Evolutionary conservation across 331 rosid species (phyloP), one percentile per base, ranked within the genome.

Genomic region (Malus hybrid): DNA sequence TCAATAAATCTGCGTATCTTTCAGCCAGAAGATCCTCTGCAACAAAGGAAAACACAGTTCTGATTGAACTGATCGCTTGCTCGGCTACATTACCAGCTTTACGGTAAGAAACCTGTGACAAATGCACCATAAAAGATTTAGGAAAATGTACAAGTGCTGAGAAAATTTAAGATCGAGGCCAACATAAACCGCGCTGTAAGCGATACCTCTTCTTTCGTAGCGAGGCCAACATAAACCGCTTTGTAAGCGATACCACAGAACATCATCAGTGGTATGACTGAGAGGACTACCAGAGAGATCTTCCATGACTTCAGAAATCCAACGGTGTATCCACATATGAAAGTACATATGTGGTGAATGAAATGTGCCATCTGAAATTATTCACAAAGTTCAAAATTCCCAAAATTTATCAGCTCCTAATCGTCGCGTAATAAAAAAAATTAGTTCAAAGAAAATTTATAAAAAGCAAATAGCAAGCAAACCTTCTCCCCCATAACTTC

Each of bases 401-500:
- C 59, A 52, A 52, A 52, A 52, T 18, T 52, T 16, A 18, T 52
- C 4, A 52, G 4, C 10, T 52, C 10, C 59, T 52, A 39, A 62
- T 44, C 1, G 16, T 18, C 9, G 16, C 8, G 0, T 4, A 12
- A 19, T 73, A 16, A 19, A 14, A 72, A 24, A 60, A 12, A 24
- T 62, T 60, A 10, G 16, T 74, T 28, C 65, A 31, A 78, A 44
- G 60, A 13, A 73, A 74, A 67, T 39, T 33, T 56, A 50, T 11
- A 48, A 28, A 64, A 55, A 3, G 28, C 3, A n/a, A 44, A 22
- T 6, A 39, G 6, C 9, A 50, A 22, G 6, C 22, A 14, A 60
- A 91, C 98, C 97, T 93, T 93, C 84, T 93, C 97, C 79, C 96
- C 98, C 93, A 88, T 88, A 73, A 90, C 97, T 86, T 93, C 98